Conservation (phyloP, 2,329 filamentous ascomycete genomes). For the Cephalotrichum gorgonifer region DNA sequence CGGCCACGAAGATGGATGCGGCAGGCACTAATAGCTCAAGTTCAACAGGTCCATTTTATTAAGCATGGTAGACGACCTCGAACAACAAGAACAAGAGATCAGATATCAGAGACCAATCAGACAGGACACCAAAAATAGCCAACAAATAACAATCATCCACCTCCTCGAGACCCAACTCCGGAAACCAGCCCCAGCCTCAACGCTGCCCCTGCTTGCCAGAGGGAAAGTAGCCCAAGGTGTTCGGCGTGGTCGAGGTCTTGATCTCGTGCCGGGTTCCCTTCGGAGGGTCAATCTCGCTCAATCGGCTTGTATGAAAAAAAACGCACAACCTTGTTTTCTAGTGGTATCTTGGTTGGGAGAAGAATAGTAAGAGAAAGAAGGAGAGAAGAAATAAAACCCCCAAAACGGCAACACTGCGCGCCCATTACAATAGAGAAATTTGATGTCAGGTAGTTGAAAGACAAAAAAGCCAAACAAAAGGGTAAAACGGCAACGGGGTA, state of each 20-base stretch:
- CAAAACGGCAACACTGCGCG: background rate
- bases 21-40: background rate
- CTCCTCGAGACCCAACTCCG: background rate
- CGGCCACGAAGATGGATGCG: background rate
- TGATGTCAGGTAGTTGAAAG: background rate
- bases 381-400: slow-evolving; percentile 5
- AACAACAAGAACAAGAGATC: background rate
- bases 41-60: background rate
- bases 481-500: no score
- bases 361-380: slow-evolving; percentile 9
- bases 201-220: no score
- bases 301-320: background rate
- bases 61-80: background rate
- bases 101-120: no score
- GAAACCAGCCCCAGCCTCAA: no score
- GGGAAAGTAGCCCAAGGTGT: no score
- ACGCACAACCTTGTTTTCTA: slow-evolving; percentile 8
- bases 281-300: no score
- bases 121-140: slow-evolving; percentile 1
- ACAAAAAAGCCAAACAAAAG: background rate
- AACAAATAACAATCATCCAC: background rate
- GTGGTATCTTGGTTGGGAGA: slow-evolving; percentile 11
- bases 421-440: background rate
- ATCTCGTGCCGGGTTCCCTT: no score
- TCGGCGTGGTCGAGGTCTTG: no score